phyloP scores from a whole-genome alignment of 176 grass and related monocot genomes.

The Triticum timopheevii region DNA sequence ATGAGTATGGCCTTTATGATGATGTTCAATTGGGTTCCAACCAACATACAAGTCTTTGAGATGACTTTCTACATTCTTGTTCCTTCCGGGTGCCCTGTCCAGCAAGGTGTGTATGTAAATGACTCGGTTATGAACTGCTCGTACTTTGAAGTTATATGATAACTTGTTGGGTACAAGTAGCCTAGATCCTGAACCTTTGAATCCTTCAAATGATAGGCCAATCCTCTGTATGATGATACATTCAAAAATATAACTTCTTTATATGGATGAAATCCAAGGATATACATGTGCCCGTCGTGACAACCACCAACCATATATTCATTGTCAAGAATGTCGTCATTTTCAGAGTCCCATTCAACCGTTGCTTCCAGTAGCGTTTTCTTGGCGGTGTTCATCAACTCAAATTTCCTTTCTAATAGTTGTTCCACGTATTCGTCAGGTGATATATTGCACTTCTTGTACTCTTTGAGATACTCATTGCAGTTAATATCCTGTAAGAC shows the following conservation, averaged over 20 bases:
- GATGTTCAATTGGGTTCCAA: no score
- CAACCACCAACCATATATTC: neutral
- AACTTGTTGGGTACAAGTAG: neutral
- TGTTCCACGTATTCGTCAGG: neutral
- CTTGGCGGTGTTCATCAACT: neutral
- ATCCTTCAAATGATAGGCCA: neutral
- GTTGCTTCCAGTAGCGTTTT: neutral
- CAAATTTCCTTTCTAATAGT: neutral
- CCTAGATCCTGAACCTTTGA: neutral
- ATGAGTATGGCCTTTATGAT: no score
- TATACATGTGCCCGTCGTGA: neutral
- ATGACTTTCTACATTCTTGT: no score
- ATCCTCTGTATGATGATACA: neutral
- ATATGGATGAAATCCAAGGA: slow-evolving; percentile 10
- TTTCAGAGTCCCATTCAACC: neutral
- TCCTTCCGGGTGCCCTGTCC: neutral
- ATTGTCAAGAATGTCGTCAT: neutral
- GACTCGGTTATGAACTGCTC: neutral
- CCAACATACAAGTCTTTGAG: no score
- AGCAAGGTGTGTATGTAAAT: slow-evolving; percentile 16
- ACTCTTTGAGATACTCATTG: no score
- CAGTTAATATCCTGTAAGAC: no score
- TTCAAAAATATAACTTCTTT: neutral
- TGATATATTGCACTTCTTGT: no score
- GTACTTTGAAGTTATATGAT: neutral